These are phyloP conservation scores for Mucor mucedo DNA, from an alignment of 371 early-diverging fungal genomes.

Conservation along the genomic window DNA sequence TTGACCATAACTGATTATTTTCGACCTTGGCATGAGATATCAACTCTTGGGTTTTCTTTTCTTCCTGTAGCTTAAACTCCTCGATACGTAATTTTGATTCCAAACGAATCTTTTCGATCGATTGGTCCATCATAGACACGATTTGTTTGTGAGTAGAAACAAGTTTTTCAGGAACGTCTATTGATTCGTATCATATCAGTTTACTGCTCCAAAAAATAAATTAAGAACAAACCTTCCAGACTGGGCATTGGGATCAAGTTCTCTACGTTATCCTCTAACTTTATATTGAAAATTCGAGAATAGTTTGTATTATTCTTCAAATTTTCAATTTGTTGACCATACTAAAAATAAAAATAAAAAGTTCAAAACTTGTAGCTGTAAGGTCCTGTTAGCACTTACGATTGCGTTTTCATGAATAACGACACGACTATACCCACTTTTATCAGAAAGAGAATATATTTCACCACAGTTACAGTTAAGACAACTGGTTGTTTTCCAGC, in stretches of 20 bases:
- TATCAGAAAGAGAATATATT: slow-evolving; percentile 35
- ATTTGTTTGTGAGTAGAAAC: slow-evolving; percentile 31
- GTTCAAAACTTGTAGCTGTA: background rate
- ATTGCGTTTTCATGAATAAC: slow-evolving; percentile 22
- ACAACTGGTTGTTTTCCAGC: slow-evolving; percentile 38
- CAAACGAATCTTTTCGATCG: slow-evolving; percentile 28
- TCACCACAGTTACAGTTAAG: slow-evolving; percentile 38
- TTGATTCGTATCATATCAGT: background rate
- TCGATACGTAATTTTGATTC: slow-evolving; percentile 40
- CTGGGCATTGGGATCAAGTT: slow-evolving; percentile 11
- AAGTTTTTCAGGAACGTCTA: slow-evolving; percentile 20
- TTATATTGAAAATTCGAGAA: slow-evolving; percentile 35
- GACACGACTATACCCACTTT: slow-evolving; percentile 21
- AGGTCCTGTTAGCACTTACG: slow-evolving; percentile 3
- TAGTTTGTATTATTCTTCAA: slow-evolving; percentile 25
- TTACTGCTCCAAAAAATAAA: background rate
- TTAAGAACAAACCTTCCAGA: slow-evolving; percentile 5
- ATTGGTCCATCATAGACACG: slow-evolving; percentile 26
- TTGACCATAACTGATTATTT: slow-evolving; percentile 35
- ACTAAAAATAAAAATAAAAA: slow-evolving; percentile 11
- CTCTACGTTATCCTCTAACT: slow-evolving; percentile 12
- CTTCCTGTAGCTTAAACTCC: slow-evolving; percentile 33
- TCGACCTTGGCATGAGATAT: slow-evolving; percentile 30
- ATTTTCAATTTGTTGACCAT: slow-evolving; percentile 17
- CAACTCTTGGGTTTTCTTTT: slow-evolving; percentile 19